A percentile compares a stretch with the other conserved stretches of the same genome.
Conservation (phyloP, 1,139 yeast species). For the Blastobotrys proliferans region DNA sequence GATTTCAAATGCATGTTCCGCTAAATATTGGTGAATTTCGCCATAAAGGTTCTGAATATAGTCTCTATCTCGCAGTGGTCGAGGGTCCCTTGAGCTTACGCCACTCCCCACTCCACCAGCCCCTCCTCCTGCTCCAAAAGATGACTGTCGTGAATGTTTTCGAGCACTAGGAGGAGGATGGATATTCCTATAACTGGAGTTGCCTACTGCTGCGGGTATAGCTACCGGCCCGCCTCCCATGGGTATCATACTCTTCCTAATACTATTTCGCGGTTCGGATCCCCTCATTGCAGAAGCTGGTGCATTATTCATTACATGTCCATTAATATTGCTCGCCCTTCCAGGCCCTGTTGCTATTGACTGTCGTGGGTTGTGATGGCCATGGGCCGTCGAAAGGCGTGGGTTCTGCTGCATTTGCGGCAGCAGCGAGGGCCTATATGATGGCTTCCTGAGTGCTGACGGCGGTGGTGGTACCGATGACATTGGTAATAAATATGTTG, state of each 20-base stretch:
- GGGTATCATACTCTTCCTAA: constrained; percentile 15
- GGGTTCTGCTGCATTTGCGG: constrained; percentile 14
- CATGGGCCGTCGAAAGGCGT: constrained; percentile 8
- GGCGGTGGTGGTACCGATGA: constrained; percentile 18
- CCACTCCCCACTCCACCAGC: background rate
- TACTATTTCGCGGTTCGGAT: constrained; percentile 10
- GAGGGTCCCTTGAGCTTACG: constrained; percentile 46
- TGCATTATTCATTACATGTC: no score
- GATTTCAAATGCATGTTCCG: constrained; percentile 60
- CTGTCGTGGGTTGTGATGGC: constrained; percentile 9
- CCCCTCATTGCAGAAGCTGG: background rate
- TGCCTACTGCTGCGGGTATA: background rate
- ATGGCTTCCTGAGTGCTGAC: constrained; percentile 21
- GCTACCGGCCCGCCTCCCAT: constrained; percentile 4
- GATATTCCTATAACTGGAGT: background rate
- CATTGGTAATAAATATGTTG: constrained; percentile 1
- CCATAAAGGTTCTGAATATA: constrained; percentile 61
- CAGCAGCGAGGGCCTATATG: constrained; percentile 22
- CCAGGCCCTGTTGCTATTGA: constrained; percentile 14
- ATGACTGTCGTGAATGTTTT: constrained; percentile 19
- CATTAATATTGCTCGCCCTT: background rate
- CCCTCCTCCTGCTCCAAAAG: constrained; percentile 26
- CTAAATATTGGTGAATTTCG: constrained; percentile 52
- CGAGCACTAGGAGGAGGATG: constrained; percentile 11
- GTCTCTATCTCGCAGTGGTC: constrained; percentile 72